phyloP scores from a whole-genome alignment of 306 rosid genomes.

The Citrullus colocynthis region DNA sequence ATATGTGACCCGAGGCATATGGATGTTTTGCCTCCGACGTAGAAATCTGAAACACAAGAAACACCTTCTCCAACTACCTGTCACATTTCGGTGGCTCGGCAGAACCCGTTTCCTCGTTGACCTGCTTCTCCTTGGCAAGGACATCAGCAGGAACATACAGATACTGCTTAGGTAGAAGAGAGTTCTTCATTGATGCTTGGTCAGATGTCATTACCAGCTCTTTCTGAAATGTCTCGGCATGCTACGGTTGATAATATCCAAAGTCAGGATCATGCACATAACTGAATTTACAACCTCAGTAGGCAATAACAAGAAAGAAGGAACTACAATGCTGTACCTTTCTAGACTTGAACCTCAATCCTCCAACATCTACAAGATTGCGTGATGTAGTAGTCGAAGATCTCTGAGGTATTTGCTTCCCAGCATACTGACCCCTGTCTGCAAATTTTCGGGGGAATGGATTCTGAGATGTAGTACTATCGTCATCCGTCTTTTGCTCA shows the following conservation, averaged over 20 bases:
- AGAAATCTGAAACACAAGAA: conserved; percentile 15
- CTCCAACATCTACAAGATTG: conserved; percentile 50
- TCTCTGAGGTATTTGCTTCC: conserved; percentile 85
- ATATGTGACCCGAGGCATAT: conserved; percentile 7
- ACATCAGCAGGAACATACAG: conserved; percentile 95
- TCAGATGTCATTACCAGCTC: conserved; percentile 97
- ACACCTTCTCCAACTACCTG: conserved; percentile 26
- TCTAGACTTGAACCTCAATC: conserved; percentile 62
- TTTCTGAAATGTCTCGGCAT: conserved; percentile 66
- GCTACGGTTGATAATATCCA: conserved; percentile 30
- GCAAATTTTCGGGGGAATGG: conserved; percentile 28
- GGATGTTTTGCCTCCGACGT: conserved; percentile 18
- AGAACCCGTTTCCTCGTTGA: conserved; percentile 43
- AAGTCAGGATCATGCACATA: conserved; percentile 10
- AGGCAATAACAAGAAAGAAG: neutral
- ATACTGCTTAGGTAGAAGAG: conserved; percentile 80
- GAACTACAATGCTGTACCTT: conserved; percentile 32
- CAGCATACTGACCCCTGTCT: conserved; percentile 56
- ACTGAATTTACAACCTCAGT: neutral
- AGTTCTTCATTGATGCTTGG: conserved; percentile 90
- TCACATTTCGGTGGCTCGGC: conserved; percentile 36
- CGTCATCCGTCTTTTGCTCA: conserved; percentile 74
- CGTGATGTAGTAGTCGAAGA: conserved; percentile 23
- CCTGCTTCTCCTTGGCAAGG: conserved; percentile 67
- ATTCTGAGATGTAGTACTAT: conserved; percentile 68